These are phyloP conservation scores for Herpetomonas muscarum DNA, from an alignment of 208 protist genomes.

Conservation along the genomic window DNA sequence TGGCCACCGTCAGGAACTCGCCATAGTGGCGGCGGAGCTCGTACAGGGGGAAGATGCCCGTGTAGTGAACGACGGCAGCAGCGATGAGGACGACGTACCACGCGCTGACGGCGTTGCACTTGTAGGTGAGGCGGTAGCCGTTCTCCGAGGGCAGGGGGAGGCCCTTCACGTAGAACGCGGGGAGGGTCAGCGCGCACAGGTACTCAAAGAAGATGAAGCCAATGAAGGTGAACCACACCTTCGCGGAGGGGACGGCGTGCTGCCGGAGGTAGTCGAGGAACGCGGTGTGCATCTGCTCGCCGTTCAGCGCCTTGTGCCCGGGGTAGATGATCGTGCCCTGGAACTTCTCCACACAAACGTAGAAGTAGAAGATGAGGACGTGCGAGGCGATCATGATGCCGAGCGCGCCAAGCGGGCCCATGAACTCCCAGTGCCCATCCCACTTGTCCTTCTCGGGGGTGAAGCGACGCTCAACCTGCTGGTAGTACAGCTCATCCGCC, in stretches of 20 bases:
- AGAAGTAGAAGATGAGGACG: constrained; percentile 89
- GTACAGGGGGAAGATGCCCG: constrained; percentile 56
- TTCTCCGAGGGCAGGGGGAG: constrained; percentile 83
- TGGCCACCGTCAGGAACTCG: constrained; percentile 66
- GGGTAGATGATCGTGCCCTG: constrained; percentile 83
- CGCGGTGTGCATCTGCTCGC: constrained; percentile 37
- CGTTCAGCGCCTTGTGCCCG: constrained; percentile 62
- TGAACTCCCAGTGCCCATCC: constrained; percentile 81
- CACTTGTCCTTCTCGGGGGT: constrained; percentile 81
- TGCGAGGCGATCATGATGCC: constrained; percentile 87
- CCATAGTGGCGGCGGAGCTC: constrained; percentile 71
- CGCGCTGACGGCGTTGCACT: constrained; percentile 82
- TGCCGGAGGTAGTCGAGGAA: constrained; percentile 48
- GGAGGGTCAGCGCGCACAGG: constrained; percentile 66
- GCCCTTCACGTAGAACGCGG: constrained; percentile 75
- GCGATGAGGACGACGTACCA: constrained; percentile 85
- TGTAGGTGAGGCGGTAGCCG: constrained; percentile 77
- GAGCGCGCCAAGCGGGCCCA: constrained; percentile 49
- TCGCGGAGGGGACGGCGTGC: constrained; percentile 40
- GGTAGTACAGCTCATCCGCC: constrained; percentile 50
- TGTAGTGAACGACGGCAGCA: constrained; percentile 55
- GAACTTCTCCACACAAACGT: constrained; percentile 69
- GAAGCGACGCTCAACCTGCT: constrained; percentile 46
- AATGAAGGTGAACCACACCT: constrained; percentile 46
- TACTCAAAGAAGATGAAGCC: constrained; percentile 79